Evolutionary conservation across 2,329 filamentous ascomycete genomes (phyloP), one percentile per base, ranked within the genome.

Genomic region (Penicillium freii): DNA sequence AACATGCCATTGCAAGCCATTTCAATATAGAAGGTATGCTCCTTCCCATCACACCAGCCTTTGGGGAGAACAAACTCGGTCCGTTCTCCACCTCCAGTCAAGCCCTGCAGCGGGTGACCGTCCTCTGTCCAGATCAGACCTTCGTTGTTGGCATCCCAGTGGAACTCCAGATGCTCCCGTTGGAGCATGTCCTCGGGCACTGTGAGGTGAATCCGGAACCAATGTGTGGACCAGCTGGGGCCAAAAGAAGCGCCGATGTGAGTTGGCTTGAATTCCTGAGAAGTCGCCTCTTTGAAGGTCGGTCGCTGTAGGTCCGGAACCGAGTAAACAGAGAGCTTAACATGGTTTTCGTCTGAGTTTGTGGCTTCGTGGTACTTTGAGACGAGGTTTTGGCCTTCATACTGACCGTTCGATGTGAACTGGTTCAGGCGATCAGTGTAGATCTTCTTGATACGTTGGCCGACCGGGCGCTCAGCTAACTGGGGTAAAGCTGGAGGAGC

Each of bases 1-100:
- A 97, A 97, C 92, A 97, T 97, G 74, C 88, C 87, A 74, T 99
- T 99, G 78, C 94, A 97, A 21, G 94, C 94, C 90, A 97, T 96
- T 78, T 99, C 94, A 63, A 99, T 88, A 74, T 97, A 99, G 68
- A 99, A 90, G 19, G 83, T 86, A 73, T 97, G 92, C 68, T 92
- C 85, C 72, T 93, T 87, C 52, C 91, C 92, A 73, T 96, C 90
- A 60, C 90, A 84, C 77, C 90, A 96, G 17, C 81, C 80, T 50
- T 90, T 81, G 9, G 94, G 93, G 44, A 99, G 81, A 58, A 96
- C 86, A 92, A 93, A 99, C 75, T 97, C 92, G 17, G 87, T 83
- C 53, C 94, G 84, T 70, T 99, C 94, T 40, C 90, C 91, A 54
- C 89, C 88, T 19, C 94, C 94, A 0, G 92, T 97, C 67, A 99